These are phyloP conservation scores for Lentinula raphanica DNA, from an alignment of 768 basidiomycete genomes.

Conservation along the genomic window DNA sequence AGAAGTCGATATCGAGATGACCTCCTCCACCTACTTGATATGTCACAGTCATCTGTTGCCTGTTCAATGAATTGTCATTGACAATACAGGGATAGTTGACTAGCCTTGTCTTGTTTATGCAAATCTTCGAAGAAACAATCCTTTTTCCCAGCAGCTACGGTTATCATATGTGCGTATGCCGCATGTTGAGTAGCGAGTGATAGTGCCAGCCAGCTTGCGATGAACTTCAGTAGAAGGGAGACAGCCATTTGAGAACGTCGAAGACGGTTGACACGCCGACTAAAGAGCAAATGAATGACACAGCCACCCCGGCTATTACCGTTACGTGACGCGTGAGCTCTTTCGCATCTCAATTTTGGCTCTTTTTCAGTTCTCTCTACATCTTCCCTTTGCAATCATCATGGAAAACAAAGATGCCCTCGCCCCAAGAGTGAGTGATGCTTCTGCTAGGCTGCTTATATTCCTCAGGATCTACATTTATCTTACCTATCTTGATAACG, in stretches of 20 bases:
- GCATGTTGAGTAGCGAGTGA: slow-evolving; percentile 18
- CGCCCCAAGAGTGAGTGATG: slow-evolving; percentile 59
- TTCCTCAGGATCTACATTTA: slow-evolving; percentile 4
- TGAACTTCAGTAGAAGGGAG: neutral
- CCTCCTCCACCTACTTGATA: slow-evolving; percentile 99
- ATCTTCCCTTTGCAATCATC: slow-evolving; percentile 13
- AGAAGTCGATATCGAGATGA: slow-evolving; percentile 96
- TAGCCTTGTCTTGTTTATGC: slow-evolving; percentile 83
- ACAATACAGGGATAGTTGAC: slow-evolving; percentile 2
- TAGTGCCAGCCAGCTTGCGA: slow-evolving; percentile 1
- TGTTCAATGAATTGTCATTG: slow-evolving; percentile 6
- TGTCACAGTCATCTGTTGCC: slow-evolving; percentile 89
- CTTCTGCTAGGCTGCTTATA: no score
- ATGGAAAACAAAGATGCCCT: slow-evolving; percentile 65
- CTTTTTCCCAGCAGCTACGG: slow-evolving; percentile 72
- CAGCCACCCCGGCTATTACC: slow-evolving; percentile 6
- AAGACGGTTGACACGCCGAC: no score
- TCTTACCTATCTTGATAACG: slow-evolving; percentile 9
- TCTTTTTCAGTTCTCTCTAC: slow-evolving; percentile 2
- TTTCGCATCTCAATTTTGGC: slow-evolving; percentile 6
- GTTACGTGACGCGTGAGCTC: neutral
- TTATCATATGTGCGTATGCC: slow-evolving; percentile 63
- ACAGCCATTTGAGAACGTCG: no score
- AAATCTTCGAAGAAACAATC: slow-evolving; percentile 97
- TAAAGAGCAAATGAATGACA: neutral